Base-by-base conservation (phyloP, 148 eudicot genomes). In the Rhododendron ferrugineum region DNA sequence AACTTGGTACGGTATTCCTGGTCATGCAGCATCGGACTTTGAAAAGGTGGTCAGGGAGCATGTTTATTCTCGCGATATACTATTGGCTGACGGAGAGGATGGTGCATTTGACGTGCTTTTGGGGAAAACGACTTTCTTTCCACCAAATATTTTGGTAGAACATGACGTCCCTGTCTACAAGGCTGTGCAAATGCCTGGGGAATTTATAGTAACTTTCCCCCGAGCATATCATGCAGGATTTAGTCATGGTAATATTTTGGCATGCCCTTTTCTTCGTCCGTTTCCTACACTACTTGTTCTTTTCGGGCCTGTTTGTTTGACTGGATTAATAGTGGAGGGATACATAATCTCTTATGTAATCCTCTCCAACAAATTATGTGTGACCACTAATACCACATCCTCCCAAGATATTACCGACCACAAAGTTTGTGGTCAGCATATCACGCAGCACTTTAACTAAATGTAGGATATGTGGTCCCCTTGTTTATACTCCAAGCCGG, bases 1-100 rank as follows among this genome's bases (percentile, higher is more conserved):
- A 93, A 97, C 99, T 70, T 97, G 99, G 99, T 97, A 97, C 87
- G 99, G 99, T 37, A 87, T 97, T 86, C 99, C 99, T 86, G 98
- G 99, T 87, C 93, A 84, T 85, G 94, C 98, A 70, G 99, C 99
- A 79, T 89, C 92, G 89, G 94, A 92, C 85, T 97, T 97, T 90
- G 99, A 97, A 82, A 95, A 94, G 89, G 98, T 91, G 47, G 99
- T 95, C 16, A 85, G 89, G 84, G 95, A 95, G 84, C 90, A 93
- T 87, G 99, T 97, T 60, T 97, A 97, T 87, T 84, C 91, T 37
- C 89, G 82, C 73, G 96, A 93, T 81, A 94, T 97, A 76, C 83
- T 95, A 85, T 90, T 95, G 42, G 83, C 93, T 80, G 94, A 94
- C 26, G 98, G 98, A 52, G 99, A 93, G 87, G 96, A 97, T 90